Evolutionary conservation across 2,329 filamentous ascomycete genomes (phyloP).

Genomic region (Phialophora expanda): DNA sequence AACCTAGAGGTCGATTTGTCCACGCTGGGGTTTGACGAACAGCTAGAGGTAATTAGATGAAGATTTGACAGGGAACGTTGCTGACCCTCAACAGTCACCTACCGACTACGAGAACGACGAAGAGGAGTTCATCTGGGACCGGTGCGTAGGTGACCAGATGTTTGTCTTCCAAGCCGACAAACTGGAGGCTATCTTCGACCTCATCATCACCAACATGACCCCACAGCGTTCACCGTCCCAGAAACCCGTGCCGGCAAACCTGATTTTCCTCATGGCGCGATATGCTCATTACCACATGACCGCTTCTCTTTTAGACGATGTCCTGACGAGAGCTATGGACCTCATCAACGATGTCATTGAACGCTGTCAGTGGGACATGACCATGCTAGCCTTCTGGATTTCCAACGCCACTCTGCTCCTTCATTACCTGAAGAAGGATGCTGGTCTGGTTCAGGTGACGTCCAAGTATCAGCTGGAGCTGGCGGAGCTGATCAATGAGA

Average conservation of each 20-base stretch:
- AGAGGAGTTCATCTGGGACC: slow-evolving; percentile 94
- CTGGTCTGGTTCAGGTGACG: slow-evolving; percentile 78
- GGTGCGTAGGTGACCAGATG: slow-evolving; percentile 97
- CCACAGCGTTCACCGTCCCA: slow-evolving; percentile 94
- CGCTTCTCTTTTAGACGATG: slow-evolving; percentile 76
- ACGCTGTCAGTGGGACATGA: slow-evolving; percentile 98
- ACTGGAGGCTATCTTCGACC: slow-evolving; percentile 86
- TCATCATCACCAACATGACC: slow-evolving; percentile 97
- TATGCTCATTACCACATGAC: slow-evolving; percentile 98
- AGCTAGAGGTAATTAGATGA: slow-evolving; percentile 65
- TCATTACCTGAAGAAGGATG: slow-evolving; percentile 95
- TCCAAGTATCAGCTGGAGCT: slow-evolving; percentile 90
- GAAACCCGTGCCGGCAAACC: slow-evolving; percentile 95
- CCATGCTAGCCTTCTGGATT: slow-evolving; percentile 97
- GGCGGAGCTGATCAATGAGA: slow-evolving; percentile 94
- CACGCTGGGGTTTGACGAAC: slow-evolving; percentile 93
- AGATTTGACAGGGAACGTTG: neutral
- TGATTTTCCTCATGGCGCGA: slow-evolving; percentile 91
- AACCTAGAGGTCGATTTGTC: slow-evolving; percentile 96
- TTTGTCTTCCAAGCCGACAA: slow-evolving; percentile 98
- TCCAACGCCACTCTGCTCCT: slow-evolving; percentile 94
- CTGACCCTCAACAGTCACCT: slow-evolving; percentile 49
- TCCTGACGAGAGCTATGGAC: slow-evolving; percentile 86
- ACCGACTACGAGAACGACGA: slow-evolving; percentile 73
- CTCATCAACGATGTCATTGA: slow-evolving; percentile 97